Conservation (phyloP, 176 grass and related monocot species). For the Carex kokanica region DNA sequence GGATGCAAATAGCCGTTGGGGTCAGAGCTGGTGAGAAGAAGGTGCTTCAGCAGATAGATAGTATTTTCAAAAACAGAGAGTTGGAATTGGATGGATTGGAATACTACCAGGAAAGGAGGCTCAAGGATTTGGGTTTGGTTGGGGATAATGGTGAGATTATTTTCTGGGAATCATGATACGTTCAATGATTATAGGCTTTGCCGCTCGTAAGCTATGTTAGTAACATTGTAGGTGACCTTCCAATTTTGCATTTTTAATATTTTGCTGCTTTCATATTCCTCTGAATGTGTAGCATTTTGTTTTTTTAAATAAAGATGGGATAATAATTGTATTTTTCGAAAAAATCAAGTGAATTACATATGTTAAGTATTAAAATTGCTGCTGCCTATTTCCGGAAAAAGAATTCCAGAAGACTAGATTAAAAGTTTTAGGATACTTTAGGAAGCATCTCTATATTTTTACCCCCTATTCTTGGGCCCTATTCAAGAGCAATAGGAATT, state of each 20-base stretch:
- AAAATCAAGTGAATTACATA: neutral
- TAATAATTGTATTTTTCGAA: neutral
- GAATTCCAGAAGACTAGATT: no score
- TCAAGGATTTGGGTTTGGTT: slow-evolving; percentile 72
- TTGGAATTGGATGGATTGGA: slow-evolving; percentile 77
- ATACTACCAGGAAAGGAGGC: slow-evolving; percentile 96
- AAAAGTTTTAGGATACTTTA: neutral
- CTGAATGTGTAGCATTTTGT: neutral
- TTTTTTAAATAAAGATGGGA: neutral
- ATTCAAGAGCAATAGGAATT: neutral
- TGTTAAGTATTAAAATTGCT: neutral
- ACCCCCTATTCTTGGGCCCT: neutral
- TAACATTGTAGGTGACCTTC: neutral
- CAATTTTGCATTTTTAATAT: neutral
- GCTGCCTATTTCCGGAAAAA: neutral
- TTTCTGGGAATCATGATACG: slow-evolving; percentile 69
- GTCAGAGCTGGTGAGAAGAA: slow-evolving; percentile 86
- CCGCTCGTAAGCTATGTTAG: neutral
- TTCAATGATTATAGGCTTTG: slow-evolving; percentile 2
- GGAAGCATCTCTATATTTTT: neutral
- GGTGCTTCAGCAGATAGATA: slow-evolving; percentile 72
- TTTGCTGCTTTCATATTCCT: neutral
- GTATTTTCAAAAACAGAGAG: slow-evolving; percentile 72
- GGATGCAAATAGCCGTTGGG: slow-evolving; percentile 53
- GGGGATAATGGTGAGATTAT: slow-evolving; percentile 95